phyloP scores from a whole-genome alignment of 805 yeast genomes.

The Tanozyma kutaoensis region DNA sequence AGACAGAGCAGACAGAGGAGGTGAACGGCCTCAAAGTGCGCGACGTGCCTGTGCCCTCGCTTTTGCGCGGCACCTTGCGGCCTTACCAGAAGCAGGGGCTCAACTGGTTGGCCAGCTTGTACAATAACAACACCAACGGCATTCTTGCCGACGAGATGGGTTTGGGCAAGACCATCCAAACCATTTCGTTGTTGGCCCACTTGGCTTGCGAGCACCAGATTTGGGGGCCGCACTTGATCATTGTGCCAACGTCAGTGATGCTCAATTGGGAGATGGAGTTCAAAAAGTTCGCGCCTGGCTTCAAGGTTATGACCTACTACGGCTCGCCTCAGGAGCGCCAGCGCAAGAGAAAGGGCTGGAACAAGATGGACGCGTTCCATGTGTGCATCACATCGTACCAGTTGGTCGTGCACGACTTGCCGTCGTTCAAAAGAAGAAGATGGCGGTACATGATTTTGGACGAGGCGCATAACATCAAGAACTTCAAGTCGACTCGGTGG shows the following conservation, averaged over 20 bases:
- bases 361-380: slow-evolving; percentile 89
- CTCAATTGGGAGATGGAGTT: slow-evolving; percentile 99
- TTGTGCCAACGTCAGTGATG: slow-evolving; percentile 96
- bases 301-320: slow-evolving; percentile 87
- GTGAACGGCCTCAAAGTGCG: slow-evolving; percentile 27
- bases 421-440: slow-evolving; percentile 76
- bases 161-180: slow-evolving; percentile 91
- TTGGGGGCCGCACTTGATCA: slow-evolving; percentile 97
- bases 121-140: slow-evolving; percentile 88
- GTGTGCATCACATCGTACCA: slow-evolving; percentile 96
- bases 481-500: slow-evolving; percentile 95
- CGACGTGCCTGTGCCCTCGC: slow-evolving; percentile 68
- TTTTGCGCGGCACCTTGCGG: slow-evolving; percentile 72
- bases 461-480: slow-evolving; percentile 96
- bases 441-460: slow-evolving; percentile 97
- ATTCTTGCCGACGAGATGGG: slow-evolving; percentile 99
- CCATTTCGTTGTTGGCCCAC: slow-evolving; percentile 75
- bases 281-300: slow-evolving; percentile 95
- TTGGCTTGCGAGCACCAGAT: slow-evolving; percentile 86
- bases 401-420: slow-evolving; percentile 94
- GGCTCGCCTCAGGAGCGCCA: slow-evolving; percentile 97
- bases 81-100: slow-evolving; percentile 92
- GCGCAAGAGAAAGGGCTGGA: slow-evolving; percentile 95
- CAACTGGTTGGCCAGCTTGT: slow-evolving; percentile 92
- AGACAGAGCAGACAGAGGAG: slow-evolving; percentile 12